Base-by-base conservation (phyloP, 768 basidiomycete species). In the Naematelia encephala region DNA sequence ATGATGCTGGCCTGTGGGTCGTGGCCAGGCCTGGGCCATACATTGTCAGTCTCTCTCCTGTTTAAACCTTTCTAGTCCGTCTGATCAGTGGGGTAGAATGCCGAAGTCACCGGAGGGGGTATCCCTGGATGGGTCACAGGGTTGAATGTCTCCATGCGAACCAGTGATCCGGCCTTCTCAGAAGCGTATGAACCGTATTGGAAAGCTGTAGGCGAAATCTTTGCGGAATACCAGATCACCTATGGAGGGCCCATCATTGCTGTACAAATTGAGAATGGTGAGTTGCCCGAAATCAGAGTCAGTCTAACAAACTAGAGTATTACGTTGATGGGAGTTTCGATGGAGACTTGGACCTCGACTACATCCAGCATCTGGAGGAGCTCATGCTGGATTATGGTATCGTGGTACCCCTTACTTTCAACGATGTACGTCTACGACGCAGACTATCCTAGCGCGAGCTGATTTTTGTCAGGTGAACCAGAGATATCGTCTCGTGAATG, bases 1-100 rank as follows among this genome's bases (percentile, higher is more conserved):
- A 81, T 63, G 83, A 80, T 8, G 84, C 84, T 4, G 90, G 90
- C 0, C 79, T 91, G 11, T 91, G 86, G 84, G 80, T 91, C 51
- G 83, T 90, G 44, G 80, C 90, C 51, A 84, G 90, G 34, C 90
- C 90, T 57, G 89, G 89, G 1, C 67, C 67, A 12, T 67, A 69
- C 44, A 67, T 69, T 62, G 63, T 64, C 34, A 91, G 48, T 39
- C 8, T 39, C 8, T 8, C 8, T n/a, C n/a, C n/a, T n/a, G n/a
- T n/a, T n/a, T n/a, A n/a, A n/a, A n/a, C n/a, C n/a, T n/a, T n/a
- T n/a, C n/a, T n/a, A n/a, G n/a, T n/a, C n/a, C n/a, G n/a, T n/a
- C n/a, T n/a, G n/a, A n/a, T n/a, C n/a, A n/a, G n/a, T n/a, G 34
- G 8, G 8, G 16, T 16, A 39, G 34, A 39, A 39, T 16, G 34